These are phyloP conservation scores for Cryptosporidium xiaoi DNA, from an alignment of 169 alveolate genomes.

Conservation along the genomic window DNA sequence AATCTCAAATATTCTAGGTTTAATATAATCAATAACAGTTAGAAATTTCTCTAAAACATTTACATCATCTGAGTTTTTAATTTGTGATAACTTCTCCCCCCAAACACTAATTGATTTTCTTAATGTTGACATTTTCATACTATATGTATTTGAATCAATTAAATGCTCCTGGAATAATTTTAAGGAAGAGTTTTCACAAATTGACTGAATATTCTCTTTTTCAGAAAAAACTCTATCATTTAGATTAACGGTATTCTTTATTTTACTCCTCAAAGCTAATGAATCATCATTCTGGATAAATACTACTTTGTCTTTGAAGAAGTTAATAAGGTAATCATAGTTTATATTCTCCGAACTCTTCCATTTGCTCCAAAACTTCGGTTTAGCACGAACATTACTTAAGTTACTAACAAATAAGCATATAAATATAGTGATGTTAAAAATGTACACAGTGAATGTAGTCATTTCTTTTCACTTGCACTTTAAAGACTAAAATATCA, in stretches of 20 bases:
- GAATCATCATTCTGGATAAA: constrained; percentile 12
- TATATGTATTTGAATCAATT: constrained; percentile 19
- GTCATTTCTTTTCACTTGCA: no score
- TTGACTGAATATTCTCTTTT: constrained; percentile 4
- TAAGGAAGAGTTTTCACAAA: constrained; percentile 42
- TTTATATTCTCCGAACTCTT: background rate
- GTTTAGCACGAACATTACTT: background rate
- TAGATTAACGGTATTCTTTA: background rate
- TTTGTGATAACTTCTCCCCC: background rate
- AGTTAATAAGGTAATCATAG: constrained; percentile 11
- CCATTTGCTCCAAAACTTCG: constrained; percentile 18
- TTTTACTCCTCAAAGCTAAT: constrained; percentile 4
- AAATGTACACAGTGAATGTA: no score
- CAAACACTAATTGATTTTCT: constrained; percentile 33
- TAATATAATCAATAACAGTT: constrained; percentile 12
- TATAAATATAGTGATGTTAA: background rate
- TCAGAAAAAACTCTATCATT: background rate
- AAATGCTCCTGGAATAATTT: background rate
- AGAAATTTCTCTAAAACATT: constrained; percentile 3
- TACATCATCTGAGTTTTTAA: constrained; percentile 31
- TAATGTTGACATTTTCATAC: constrained; percentile 30
- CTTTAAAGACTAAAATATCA: no score
- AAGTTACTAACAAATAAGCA: background rate
- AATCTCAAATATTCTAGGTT: constrained; percentile 20
- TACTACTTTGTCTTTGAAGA: background rate